phyloP scores from a whole-genome alignment of 208 protist species.

The Acanthamoeba healyi region DNA sequence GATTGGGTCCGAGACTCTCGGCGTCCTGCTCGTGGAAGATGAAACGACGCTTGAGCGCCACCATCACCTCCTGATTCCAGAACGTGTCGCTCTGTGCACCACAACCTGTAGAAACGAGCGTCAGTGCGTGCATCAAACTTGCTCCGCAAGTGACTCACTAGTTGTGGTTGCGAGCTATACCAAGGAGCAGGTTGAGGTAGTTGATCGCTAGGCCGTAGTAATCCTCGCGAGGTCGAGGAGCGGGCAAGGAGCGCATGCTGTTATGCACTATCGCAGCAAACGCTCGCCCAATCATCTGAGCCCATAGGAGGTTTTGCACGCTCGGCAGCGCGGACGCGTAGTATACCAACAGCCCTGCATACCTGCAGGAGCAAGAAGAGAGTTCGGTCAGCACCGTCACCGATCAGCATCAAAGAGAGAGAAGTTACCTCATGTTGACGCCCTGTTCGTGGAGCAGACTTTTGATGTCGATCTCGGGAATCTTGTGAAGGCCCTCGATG shows the following conservation, averaged over 20 bases:
- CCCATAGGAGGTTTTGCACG: conserved; percentile 25
- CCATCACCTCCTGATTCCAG: background rate
- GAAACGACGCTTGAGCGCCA: conserved; percentile 1
- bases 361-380: background rate
- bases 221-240: background rate
- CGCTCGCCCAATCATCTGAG: conserved; percentile 43
- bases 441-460: conserved; percentile 40
- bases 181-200: conserved; percentile 52
- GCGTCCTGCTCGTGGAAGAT: conserved; percentile 34
- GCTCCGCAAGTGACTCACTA: background rate
- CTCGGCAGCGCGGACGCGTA: background rate
- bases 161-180: background rate
- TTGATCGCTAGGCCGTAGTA: conserved; percentile 52
- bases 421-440: conserved; percentile 63
- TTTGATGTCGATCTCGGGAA: conserved; percentile 47
- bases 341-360: conserved; percentile 6
- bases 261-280: conserved; percentile 59
- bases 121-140: background rate
- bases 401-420: too few species aligned
- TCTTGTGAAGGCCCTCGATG: background rate
- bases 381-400: background rate
- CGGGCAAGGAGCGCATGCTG: conserved; percentile 35
- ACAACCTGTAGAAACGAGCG: background rate
- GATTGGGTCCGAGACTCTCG: background rate
- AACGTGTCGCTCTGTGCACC: conserved; percentile 43